Percentiles rank a stretch among this genome's conserved stretches.
These are phyloP conservation scores for Solanum hybrid DNA, from an alignment of 305 asterid species.

Conservation along the genomic window DNA sequence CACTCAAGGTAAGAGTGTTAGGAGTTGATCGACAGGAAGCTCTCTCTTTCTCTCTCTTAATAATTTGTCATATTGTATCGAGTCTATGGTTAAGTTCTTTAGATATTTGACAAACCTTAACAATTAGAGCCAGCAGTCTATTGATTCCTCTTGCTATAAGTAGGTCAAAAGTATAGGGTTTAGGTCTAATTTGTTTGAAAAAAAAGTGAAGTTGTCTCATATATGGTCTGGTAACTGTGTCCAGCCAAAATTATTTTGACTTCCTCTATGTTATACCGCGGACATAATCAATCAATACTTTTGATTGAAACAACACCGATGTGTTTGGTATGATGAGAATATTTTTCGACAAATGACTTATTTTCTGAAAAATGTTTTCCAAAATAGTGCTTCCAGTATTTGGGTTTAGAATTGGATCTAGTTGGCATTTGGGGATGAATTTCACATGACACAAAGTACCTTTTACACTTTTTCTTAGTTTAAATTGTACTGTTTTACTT, in stretches of 20 bases:
- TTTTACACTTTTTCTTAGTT: background rate
- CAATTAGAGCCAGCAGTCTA: background rate
- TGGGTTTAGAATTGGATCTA: background rate
- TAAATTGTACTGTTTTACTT: background rate
- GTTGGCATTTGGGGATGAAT: background rate
- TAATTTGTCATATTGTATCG: background rate
- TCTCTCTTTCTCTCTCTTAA: background rate
- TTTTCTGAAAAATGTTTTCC: background rate
- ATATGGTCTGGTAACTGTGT: background rate
- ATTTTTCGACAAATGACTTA: background rate
- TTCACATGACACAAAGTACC: background rate
- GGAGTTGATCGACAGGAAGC: background rate
- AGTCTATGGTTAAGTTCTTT: background rate
- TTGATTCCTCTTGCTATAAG: background rate
- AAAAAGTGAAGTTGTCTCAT: background rate
- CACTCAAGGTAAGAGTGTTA: slow-evolving; percentile 62
- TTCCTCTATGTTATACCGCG: background rate
- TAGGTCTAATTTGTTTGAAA: background rate
- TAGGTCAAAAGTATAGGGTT: background rate
- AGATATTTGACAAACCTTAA: background rate
- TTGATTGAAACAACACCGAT: background rate
- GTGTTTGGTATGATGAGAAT: background rate
- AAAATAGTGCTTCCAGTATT: background rate
- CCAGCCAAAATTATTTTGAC: background rate
- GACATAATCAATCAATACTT: background rate